phyloP scores from a whole-genome alignment of 306 rosid genomes.

The Vicia villosa region DNA sequence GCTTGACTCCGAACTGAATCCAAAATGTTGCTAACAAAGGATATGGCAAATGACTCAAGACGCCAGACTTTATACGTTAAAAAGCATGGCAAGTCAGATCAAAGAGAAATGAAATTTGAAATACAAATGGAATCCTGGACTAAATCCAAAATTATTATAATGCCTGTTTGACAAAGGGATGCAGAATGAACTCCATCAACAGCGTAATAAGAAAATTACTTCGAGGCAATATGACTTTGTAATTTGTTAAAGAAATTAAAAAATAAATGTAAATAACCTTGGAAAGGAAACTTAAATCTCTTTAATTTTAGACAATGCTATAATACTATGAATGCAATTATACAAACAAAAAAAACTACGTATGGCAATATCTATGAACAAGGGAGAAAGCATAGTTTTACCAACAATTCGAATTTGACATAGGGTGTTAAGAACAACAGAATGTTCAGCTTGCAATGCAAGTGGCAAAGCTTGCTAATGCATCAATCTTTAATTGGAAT shows the following conservation, averaged over 20 bases:
- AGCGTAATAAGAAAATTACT: background rate
- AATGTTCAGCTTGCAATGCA: background rate
- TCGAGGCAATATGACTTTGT: background rate
- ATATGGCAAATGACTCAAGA: background rate
- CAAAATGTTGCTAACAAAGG: background rate
- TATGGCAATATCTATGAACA: background rate
- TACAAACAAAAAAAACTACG: background rate
- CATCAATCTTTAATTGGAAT: no score
- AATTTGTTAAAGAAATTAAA: background rate
- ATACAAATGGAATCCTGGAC: background rate
- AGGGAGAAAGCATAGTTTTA: background rate
- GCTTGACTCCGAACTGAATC: background rate
- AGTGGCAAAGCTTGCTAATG: background rate
- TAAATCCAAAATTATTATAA: background rate
- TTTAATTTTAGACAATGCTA: background rate
- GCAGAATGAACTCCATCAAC: background rate
- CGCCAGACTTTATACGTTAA: background rate
- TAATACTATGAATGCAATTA: background rate
- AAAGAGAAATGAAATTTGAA: background rate
- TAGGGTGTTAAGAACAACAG: background rate
- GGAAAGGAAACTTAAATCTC: background rate
- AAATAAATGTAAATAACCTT: background rate
- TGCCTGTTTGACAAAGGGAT: background rate
- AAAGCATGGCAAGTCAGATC: background rate
- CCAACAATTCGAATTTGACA: slow-evolving; percentile 17